Evolutionary conservation across 495 filamentous ascomycete species (phyloP).

Genomic region (Neurospora sp.): DNA sequence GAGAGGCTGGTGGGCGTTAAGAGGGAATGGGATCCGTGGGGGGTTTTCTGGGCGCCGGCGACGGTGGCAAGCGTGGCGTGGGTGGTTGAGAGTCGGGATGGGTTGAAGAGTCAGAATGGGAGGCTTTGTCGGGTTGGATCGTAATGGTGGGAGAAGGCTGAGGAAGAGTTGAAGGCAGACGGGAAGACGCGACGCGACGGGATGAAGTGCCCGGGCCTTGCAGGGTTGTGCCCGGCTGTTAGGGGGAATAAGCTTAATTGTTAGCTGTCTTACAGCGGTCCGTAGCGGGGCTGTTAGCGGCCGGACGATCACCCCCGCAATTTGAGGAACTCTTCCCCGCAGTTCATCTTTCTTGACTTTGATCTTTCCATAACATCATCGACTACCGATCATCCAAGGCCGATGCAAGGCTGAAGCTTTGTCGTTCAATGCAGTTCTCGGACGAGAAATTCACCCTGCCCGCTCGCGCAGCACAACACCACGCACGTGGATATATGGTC

Average conservation of each 20-base stretch:
- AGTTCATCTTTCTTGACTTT: background rate
- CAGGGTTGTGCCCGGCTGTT: background rate
- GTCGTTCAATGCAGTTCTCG: background rate
- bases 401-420: background rate
- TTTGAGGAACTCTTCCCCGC: background rate
- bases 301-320: background rate
- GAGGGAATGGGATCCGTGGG: constrained; percentile 40
- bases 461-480: background rate
- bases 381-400: background rate
- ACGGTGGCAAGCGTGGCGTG: constrained; percentile 43
- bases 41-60: constrained; percentile 44
- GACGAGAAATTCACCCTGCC: background rate
- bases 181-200: background rate
- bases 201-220: background rate
- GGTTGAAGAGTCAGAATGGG: constrained; percentile 26
- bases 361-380: background rate
- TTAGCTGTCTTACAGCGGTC: background rate
- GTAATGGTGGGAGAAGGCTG: background rate
- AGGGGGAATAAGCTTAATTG: background rate
- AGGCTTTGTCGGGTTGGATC: constrained; percentile 10
- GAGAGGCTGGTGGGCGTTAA: constrained; percentile 38
- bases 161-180: background rate
- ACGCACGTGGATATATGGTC: background rate
- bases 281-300: background rate
- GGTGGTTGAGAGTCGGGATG: constrained; percentile 21